phyloP scores from a whole-genome alignment of 805 yeast species.

The Kodamaea neixiangensis region DNA sequence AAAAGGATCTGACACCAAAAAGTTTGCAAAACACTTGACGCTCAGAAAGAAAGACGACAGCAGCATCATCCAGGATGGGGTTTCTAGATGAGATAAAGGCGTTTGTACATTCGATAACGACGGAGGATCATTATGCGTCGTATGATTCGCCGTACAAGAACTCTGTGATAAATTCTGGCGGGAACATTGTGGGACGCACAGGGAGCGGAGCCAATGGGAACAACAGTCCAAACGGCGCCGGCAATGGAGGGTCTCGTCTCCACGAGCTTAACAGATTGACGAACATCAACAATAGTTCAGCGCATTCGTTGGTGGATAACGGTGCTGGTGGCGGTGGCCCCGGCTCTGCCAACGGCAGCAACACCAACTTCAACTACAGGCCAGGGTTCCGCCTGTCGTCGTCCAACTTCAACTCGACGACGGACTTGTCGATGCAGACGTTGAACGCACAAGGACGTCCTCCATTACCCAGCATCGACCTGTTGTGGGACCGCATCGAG shows the following conservation, averaged over 20 bases:
- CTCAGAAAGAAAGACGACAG: no score
- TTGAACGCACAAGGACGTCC: conserved; percentile 50
- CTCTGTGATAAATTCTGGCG: conserved; percentile 17
- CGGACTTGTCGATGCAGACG: conserved; percentile 44
- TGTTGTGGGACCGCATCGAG: conserved; percentile 46
- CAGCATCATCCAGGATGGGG: no score
- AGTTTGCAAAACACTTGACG: not conserved
- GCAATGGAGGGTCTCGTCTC: conserved; percentile 29
- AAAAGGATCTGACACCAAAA: not conserved
- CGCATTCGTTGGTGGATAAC: conserved; percentile 28
- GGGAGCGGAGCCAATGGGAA: conserved; percentile 17
- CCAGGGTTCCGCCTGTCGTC: conserved; percentile 47
- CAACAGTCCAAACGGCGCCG: conserved; percentile 20
- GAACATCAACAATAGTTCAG: conserved; percentile 26
- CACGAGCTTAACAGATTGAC: conserved; percentile 34
- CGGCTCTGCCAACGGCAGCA: conserved; percentile 9
- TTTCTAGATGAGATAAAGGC: conserved; percentile 33
- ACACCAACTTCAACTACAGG: conserved; percentile 34
- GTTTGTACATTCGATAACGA: conserved; percentile 50
- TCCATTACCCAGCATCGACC: conserved; percentile 46
- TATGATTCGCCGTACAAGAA: conserved; percentile 42
- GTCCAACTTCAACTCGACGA: conserved; percentile 33
- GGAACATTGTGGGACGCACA: conserved; percentile 10
- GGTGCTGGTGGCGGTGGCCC: not conserved
- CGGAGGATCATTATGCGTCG: conserved; percentile 61